These are phyloP conservation scores for Kregervanrija fluxuum DNA, from an alignment of 805 yeast genomes.

Conservation along the genomic window DNA sequence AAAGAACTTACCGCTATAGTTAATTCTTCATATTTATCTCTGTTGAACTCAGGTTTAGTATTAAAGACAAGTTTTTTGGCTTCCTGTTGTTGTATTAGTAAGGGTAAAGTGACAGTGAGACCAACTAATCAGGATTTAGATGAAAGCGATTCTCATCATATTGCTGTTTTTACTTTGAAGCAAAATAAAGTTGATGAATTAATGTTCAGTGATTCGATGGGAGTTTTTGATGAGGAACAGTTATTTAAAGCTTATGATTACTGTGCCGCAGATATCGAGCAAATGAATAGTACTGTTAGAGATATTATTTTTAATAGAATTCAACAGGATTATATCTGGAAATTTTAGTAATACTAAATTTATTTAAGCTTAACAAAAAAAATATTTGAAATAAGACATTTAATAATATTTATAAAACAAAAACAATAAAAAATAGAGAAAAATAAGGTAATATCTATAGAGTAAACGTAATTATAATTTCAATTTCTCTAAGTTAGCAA, in stretches of 20 bases:
- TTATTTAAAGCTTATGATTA: slow-evolving; percentile 44
- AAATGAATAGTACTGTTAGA: slow-evolving; percentile 39
- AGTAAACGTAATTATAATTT: slow-evolving; percentile 35
- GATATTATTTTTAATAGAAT: slow-evolving; percentile 41
- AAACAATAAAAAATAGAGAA: background rate
- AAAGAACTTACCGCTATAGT: slow-evolving; percentile 62
- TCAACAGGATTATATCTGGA: slow-evolving; percentile 55
- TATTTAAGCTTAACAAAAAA: background rate
- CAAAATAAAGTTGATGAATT: slow-evolving; percentile 47
- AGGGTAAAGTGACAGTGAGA: slow-evolving; percentile 28
- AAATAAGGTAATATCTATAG: background rate
- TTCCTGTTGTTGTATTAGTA: slow-evolving; percentile 29
- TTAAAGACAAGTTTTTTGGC: slow-evolving; percentile 58
- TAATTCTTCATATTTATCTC: slow-evolving; percentile 67
- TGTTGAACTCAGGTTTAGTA: slow-evolving; percentile 75
- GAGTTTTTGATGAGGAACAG: slow-evolving; percentile 54
- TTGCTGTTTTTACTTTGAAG: slow-evolving; percentile 51
- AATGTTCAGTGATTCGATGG: slow-evolving; percentile 65
- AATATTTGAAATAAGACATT: background rate
- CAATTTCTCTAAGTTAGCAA: slow-evolving; percentile 74
- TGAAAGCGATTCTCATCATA: slow-evolving; percentile 51
- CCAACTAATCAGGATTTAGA: slow-evolving; percentile 42
- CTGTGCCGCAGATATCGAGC: slow-evolving; percentile 42
- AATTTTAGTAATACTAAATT: slow-evolving; percentile 12
- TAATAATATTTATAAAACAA: background rate